Evolutionary conservation across 2,329 filamentous ascomycete genomes (phyloP).

Genomic region (Apiospora hydei): DNA sequence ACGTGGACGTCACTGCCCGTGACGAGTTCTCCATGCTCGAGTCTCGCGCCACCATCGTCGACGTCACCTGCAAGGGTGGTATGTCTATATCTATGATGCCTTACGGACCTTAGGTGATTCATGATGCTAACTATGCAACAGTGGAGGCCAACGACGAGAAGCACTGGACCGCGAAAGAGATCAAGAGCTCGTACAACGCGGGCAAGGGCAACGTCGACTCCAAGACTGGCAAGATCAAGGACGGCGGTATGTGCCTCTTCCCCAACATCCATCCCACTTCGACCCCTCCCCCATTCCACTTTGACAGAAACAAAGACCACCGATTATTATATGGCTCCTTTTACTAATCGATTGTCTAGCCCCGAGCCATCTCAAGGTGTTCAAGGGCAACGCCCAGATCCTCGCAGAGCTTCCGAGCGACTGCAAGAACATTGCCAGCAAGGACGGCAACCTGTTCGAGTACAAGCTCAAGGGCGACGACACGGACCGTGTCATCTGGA

Average conservation of each 20-base stretch:
- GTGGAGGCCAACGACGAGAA: not conserved
- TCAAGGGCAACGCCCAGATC: not conserved
- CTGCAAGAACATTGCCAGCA: not conserved
- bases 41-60: not conserved
- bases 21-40: not conserved
- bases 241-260: not conserved
- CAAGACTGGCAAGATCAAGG: not conserved
- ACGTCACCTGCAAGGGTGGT: constrained; percentile 3
- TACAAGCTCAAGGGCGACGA: not conserved
- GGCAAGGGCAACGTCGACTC: not conserved
- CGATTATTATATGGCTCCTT: not conserved
- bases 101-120: not conserved
- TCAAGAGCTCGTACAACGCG: constrained; percentile 2
- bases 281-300: no score
- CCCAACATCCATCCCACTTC: not conserved
- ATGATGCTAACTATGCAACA: not conserved
- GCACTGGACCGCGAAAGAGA: not conserved
- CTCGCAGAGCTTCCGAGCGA: not conserved
- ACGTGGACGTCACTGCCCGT: not conserved
- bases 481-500: constrained; percentile 14
- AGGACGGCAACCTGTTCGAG: constrained; percentile 3
- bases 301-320: no score
- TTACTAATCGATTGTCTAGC: not conserved
- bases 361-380: not conserved
- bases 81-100: not conserved